Conservation (phyloP, 371 early-diverging fungal species). For the Syncephalastrum sp. region DNA sequence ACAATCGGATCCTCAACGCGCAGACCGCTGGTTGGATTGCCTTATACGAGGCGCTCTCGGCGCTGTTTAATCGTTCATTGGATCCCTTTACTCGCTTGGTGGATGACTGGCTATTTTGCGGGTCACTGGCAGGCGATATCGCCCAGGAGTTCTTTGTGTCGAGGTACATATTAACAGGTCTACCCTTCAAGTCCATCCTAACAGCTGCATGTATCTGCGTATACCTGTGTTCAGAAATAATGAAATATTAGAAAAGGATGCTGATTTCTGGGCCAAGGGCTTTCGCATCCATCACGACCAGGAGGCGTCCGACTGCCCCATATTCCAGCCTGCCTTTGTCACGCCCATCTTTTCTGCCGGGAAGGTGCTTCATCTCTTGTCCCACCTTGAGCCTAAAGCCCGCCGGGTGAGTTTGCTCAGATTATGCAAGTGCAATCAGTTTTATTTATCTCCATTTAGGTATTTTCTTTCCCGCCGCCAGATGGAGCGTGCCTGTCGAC, state of each 20-base stretch:
- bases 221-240: not conserved
- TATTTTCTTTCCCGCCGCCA: too few species aligned
- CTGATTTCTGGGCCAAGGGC: slow-evolving; percentile 10
- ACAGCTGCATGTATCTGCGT: not conserved
- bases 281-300: not conserved
- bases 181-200: not conserved
- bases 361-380: slow-evolving; percentile 26
- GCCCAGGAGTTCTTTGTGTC: slow-evolving; percentile 34
- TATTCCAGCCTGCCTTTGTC: slow-evolving; percentile 23
- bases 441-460: not conserved
- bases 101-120: slow-evolving; percentile 44
- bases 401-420: too few species aligned
- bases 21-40: slow-evolving; percentile 20
- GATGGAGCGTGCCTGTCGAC: too few species aligned
- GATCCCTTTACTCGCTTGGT: slow-evolving; percentile 31
- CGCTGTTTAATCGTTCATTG: slow-evolving; percentile 22
- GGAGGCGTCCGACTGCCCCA: slow-evolving; percentile 18
- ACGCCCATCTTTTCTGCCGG: slow-evolving; percentile 32
- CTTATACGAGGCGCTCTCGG: slow-evolving; percentile 16
- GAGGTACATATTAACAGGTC: slow-evolving; percentile 6
- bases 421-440: not conserved
- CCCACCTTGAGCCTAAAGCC: slow-evolving; percentile 1
- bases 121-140: slow-evolving; percentile 25
- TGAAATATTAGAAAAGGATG: not conserved
- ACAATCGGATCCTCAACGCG: slow-evolving; percentile 17